Evolutionary conservation across 345 rosid genomes (phyloP).

Genomic region (Psidium guajava): DNA sequence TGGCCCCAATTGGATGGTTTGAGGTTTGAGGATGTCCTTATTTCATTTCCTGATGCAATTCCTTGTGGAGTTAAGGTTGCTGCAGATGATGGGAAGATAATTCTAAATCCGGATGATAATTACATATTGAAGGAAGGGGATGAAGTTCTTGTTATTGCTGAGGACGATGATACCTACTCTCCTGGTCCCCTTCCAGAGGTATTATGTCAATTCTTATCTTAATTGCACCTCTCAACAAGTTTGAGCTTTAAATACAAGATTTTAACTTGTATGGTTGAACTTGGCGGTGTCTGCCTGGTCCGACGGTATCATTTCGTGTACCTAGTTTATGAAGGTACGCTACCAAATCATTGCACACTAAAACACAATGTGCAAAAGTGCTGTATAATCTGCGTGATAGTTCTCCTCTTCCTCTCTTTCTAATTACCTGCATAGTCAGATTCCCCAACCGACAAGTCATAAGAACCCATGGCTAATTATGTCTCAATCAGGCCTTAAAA

Average conservation of each 20-base stretch:
- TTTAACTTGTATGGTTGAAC: background rate
- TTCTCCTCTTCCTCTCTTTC: background rate
- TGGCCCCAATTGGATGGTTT: constrained; percentile 83
- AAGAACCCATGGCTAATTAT: background rate
- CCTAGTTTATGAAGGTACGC: background rate
- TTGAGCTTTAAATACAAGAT: background rate
- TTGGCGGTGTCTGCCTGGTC: background rate
- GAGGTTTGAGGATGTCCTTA: constrained; percentile 56
- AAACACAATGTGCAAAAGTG: background rate
- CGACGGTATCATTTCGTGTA: background rate
- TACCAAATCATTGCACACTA: background rate
- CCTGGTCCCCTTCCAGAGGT: constrained; percentile 87
- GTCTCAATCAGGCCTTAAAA: background rate
- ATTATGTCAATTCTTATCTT: constrained; percentile 6
- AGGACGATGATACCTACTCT: constrained; percentile 87
- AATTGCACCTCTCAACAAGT: background rate
- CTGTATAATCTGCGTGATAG: background rate
- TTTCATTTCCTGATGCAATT: constrained; percentile 80
- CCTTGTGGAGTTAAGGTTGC: constrained; percentile 90
- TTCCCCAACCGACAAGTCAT: background rate
- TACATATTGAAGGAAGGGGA: constrained; percentile 68
- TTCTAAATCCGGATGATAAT: constrained; percentile 67
- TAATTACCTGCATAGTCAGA: background rate
- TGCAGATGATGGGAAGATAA: constrained; percentile 60
- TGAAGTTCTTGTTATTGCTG: constrained; percentile 91